phyloP scores from a whole-genome alignment of 2,329 filamentous ascomycete genomes.

The Blumeria graminis region DNA sequence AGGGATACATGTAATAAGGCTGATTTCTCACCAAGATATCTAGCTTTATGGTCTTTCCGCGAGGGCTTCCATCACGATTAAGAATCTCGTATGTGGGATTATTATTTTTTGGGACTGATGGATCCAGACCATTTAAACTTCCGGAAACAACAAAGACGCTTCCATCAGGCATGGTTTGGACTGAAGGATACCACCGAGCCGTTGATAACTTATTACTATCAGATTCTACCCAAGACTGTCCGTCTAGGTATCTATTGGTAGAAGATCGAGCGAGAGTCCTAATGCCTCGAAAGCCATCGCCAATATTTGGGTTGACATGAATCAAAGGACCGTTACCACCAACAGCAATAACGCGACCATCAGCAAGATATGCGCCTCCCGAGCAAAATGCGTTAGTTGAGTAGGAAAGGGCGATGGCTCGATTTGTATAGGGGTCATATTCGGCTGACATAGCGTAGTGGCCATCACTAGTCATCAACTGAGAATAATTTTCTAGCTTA shows the following conservation, averaged over 20 bases:
- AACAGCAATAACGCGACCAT: conserved; percentile 28
- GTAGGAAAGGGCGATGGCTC: conserved; percentile 22
- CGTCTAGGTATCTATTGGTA: conserved; percentile 21
- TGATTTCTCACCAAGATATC: conserved; percentile 30
- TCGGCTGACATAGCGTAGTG: conserved; percentile 34
- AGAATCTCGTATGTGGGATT: conserved; percentile 39
- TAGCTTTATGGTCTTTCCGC: conserved; percentile 24
- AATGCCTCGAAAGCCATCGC: conserved; percentile 32
- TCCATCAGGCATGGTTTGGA: conserved; percentile 31
- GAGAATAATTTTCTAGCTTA: conserved; percentile 37
- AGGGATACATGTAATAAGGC: conserved; percentile 41
- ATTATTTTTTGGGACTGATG: conserved; percentile 28
- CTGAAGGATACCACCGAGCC: conserved; percentile 35
- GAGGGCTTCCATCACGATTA: conserved; percentile 21
- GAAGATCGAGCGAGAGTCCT: conserved; percentile 27
- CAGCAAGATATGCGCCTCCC: conserved; percentile 31
- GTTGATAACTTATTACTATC: conserved; percentile 25
- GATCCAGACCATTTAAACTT: conserved; percentile 31
- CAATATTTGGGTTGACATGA: conserved; percentile 31
- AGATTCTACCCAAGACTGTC: conserved; percentile 27
- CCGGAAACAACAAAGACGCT: conserved; percentile 34
- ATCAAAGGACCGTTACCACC: conserved; percentile 32
- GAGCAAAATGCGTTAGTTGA: conserved; percentile 37
- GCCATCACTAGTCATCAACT: conserved; percentile 27
- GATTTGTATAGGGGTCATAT: conserved; percentile 27